Percentiles rank a stretch among this genome's conserved stretches.
Evolutionary conservation across 441 rosid genomes (phyloP).

Genomic region (Corymbia calophylla): DNA sequence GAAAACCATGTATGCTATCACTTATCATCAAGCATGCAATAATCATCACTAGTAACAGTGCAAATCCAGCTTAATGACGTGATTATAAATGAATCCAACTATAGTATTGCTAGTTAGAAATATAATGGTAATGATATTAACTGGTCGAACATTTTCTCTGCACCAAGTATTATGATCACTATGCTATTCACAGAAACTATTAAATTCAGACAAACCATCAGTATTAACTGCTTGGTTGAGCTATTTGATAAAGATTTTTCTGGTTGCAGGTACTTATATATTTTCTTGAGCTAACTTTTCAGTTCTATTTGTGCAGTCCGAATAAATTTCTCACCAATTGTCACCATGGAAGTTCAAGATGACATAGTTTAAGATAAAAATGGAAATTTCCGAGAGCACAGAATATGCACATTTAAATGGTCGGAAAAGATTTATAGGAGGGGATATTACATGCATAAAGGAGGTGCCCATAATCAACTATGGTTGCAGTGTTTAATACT

Average conservation of each 20-base stretch:
- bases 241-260: background rate
- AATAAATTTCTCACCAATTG: background rate
- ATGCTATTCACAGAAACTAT: background rate
- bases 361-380: background rate
- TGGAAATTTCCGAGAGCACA: rapidly evolving
- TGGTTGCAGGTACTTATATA: background rate
- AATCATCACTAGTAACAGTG: background rate
- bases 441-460: background rate
- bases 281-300: background rate
- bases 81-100: background rate
- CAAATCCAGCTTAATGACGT: background rate
- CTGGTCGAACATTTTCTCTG: background rate
- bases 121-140: background rate
- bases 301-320: background rate
- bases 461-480: background rate
- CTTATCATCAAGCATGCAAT: background rate
- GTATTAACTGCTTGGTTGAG: background rate
- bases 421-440: background rate
- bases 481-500: background rate
- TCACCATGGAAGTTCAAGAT: background rate
- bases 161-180: background rate
- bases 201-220: background rate
- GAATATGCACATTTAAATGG: background rate
- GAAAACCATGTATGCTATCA: background rate
- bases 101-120: background rate